Evolutionary conservation across 2,329 filamentous ascomycete genomes (phyloP).

Genomic region (Juglanconis oblonga): DNA sequence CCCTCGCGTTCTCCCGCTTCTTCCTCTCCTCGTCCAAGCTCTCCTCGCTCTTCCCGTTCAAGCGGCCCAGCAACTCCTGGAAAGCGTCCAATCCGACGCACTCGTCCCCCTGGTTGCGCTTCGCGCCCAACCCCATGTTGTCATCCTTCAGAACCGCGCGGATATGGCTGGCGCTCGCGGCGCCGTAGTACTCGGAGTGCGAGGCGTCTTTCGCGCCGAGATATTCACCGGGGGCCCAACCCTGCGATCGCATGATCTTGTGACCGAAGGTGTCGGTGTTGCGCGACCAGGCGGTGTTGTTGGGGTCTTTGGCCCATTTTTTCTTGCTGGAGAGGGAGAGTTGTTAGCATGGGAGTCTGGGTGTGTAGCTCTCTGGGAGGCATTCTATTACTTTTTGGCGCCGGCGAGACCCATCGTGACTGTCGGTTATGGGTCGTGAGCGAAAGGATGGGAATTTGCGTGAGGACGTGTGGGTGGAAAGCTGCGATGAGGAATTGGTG

Average conservation of each 20-base stretch:
- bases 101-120: constrained; percentile 69
- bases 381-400: constrained; percentile 57
- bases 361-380: too few species aligned
- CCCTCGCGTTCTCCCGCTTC: constrained; percentile 65
- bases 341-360: not conserved
- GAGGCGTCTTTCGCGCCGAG: constrained; percentile 75
- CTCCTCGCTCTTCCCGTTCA: constrained; percentile 84
- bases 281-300: constrained; percentile 90
- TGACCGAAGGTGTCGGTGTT: constrained; percentile 83
- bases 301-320: constrained; percentile 87
- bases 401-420: constrained; percentile 64
- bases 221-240: constrained; percentile 83
- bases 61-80: constrained; percentile 77
- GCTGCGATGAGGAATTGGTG: not conserved
- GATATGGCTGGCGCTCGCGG: constrained; percentile 81
- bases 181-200: constrained; percentile 73
- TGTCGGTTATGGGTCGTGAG: not conserved
- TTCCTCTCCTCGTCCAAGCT: constrained; percentile 68
- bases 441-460: not conserved
- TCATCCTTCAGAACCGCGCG: constrained; percentile 85
- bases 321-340: constrained; percentile 33
- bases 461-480: not conserved
- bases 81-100: constrained; percentile 85
- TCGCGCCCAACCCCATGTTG: constrained; percentile 83
- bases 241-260: constrained; percentile 81